Base-by-base conservation (phyloP, 768 basidiomycete genomes). In the Tephrocybe sp. region DNA sequence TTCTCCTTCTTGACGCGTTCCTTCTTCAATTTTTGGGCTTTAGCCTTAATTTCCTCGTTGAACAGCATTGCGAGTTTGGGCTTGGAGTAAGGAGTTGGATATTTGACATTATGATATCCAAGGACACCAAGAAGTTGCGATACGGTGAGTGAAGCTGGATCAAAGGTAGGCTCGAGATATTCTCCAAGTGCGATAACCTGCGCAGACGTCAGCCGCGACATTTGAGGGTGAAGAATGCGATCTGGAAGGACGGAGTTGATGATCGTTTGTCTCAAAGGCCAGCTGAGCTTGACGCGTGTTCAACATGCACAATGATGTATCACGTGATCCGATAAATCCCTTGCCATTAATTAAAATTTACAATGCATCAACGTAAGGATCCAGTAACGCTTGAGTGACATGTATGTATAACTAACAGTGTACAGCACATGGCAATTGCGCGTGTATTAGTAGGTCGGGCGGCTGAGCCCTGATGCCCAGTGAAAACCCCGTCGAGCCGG, bases 111-210 rank as follows among this genome's bases (percentile, higher is more conserved):
- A 67, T 93, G 91, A 61, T 82, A 86, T 34, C 81, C 79, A 48
- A 93, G 74, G 25, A 93, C 71, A 38, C 88, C 90, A 10, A 88
- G 76, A 4, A 93, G 73, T 60, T 92, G 88, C n/a, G 88, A 78
- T 22, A 92, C 80, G 1, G 90, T 93, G 46, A 93, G 77, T 2
- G 77, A 68, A 1, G 76, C 54, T 15, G 91, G 83, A 56, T 93
- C 83, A 47, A 91, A 93, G 61, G 86, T 82, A 9, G 81, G 78
- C 52, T 88, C 76, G 52, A 93, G 82, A 66, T 93, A 93, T 65
- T 88, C 80, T 60, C 88, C 91, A 25, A 76, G 68, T 18, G 66
- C 73, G 58, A 93, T 84, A 46, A 93, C 72, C 65, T 93, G 84
- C 2, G 86, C 76, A 23, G 90, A 74, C n/a, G 88, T 90, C 55